Base-by-base conservation (phyloP, 2,329 filamentous ascomycete species). In the Aaosphaeria arxii region DNA sequence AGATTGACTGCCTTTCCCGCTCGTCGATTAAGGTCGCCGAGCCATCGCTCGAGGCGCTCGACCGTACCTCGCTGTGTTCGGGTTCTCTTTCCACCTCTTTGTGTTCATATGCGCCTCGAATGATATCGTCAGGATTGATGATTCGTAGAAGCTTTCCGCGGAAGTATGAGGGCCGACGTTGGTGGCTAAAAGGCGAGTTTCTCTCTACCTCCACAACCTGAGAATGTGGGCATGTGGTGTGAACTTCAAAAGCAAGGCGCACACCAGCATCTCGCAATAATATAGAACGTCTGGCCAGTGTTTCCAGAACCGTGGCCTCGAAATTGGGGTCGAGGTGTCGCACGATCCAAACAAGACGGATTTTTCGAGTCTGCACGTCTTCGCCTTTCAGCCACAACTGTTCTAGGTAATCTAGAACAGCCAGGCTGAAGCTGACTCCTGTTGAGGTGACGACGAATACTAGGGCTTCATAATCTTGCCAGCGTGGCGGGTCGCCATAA, bases 271-370 rank as follows among this genome's bases (percentile, higher is more conserved):
- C 58, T 11, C 42, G 38, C 2, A 66, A 45, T 17, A 50, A 46
- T 0, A 42, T 44, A 13, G 45, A 51, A 32, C 61, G 56, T 3
- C 50, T 47, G 2, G n/a, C 2, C 7, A 64, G 39, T 11, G 58
- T 35, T 4, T 57, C 50, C 1, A 45, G 49, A 1, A 65, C 56
- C 0, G 53, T 53, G 1, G 51, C 46, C 29, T 65, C 62, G 11
- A 66, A 56, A n/a, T 55, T 54, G 1, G 58, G 54, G 9, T 65
- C 61, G 6, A 62, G 42, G 40, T 66, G 63, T 13, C 59, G 50
- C 4, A 50, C 45, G 0, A 49, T 47, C 62, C 62, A 66, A 5
- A 65, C 38, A 17, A 66, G 57, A 5, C 38, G 51, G 1, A 66
- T 53, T 5, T 30, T 32, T 24, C 46, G 47, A 3, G 56, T 58